These are phyloP conservation scores for Rhizomucor miehei DNA, from an alignment of 371 early-diverging fungal genomes.

Conservation along the genomic window DNA sequence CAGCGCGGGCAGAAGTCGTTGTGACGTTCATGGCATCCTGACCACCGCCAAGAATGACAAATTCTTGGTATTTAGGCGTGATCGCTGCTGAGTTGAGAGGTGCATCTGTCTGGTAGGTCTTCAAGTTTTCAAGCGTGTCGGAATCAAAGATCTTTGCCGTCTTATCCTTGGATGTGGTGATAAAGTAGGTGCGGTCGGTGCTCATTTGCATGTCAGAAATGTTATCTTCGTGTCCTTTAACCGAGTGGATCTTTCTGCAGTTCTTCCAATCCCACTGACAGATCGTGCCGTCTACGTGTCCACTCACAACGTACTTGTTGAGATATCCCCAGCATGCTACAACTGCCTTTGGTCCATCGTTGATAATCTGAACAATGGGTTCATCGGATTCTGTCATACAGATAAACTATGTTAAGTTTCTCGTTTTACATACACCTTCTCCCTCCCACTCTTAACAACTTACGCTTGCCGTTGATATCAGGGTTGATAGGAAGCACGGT, in stretches of 20 bases:
- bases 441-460: neutral
- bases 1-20: constrained; percentile 90
- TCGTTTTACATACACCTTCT: too few relatives aligned
- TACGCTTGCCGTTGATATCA: constrained; percentile 41
- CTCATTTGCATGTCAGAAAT: constrained; percentile 96
- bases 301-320: constrained; percentile 89
- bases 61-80: constrained; percentile 82
- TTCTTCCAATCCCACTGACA: constrained; percentile 81
- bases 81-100: constrained; percentile 96
- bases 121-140: constrained; percentile 78
- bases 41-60: constrained; percentile 81
- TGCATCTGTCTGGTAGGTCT: constrained; percentile 88
- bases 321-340: constrained; percentile 91
- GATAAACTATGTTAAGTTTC: neutral
- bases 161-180: constrained; percentile 97
- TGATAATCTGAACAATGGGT: constrained; percentile 63
- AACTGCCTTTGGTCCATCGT: constrained; percentile 79
- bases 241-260: constrained; percentile 52
- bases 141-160: constrained; percentile 90
- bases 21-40: constrained; percentile 93
- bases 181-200: constrained; percentile 92
- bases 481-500: constrained; percentile 77
- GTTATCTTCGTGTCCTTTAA: constrained; percentile 67
- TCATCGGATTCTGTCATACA: constrained; percentile 73
- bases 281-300: constrained; percentile 92